phyloP scores from a whole-genome alignment of 208 protist genomes.

The Trypanosoma platydactyli region DNA sequence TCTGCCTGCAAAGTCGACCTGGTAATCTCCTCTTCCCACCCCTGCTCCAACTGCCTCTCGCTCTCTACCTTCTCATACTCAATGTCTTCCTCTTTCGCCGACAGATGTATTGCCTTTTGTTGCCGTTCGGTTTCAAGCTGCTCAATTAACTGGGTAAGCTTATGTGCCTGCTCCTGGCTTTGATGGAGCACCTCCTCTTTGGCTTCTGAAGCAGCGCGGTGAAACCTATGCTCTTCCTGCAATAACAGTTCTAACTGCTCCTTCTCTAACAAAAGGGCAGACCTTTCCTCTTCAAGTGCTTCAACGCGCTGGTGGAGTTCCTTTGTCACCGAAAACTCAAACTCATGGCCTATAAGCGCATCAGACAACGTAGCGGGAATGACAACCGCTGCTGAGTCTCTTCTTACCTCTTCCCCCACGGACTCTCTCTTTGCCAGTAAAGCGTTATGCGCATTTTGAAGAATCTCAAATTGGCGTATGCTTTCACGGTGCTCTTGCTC shows the following conservation, averaged over 20 bases:
- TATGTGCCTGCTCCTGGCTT: slow-evolving; percentile 7
- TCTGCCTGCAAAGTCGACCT: not conserved
- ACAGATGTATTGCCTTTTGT: too few relatives aligned
- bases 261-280: not conserved
- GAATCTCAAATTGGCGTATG: slow-evolving; percentile 5
- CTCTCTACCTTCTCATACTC: not conserved
- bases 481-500: not conserved
- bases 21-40: not conserved
- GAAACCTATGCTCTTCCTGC: slow-evolving; percentile 1
- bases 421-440: not conserved
- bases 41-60: not conserved
- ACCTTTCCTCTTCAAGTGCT: not conserved
- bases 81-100: not conserved
- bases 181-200: slow-evolving; percentile 14
- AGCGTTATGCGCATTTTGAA: slow-evolving; percentile 4
- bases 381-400: not conserved
- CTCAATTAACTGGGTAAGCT: slow-evolving; percentile 5
- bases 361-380: not conserved
- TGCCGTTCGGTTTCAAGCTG: slow-evolving; percentile 8
- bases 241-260: slow-evolving; percentile 10
- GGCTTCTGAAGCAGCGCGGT: slow-evolving; percentile 10
- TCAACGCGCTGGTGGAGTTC: slow-evolving; percentile 11
- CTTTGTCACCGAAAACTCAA: not conserved
- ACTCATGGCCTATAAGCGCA: not conserved
- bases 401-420: not conserved